Conservation (phyloP, 768 basidiomycete genomes). For the Psilocybe azurescens region DNA sequence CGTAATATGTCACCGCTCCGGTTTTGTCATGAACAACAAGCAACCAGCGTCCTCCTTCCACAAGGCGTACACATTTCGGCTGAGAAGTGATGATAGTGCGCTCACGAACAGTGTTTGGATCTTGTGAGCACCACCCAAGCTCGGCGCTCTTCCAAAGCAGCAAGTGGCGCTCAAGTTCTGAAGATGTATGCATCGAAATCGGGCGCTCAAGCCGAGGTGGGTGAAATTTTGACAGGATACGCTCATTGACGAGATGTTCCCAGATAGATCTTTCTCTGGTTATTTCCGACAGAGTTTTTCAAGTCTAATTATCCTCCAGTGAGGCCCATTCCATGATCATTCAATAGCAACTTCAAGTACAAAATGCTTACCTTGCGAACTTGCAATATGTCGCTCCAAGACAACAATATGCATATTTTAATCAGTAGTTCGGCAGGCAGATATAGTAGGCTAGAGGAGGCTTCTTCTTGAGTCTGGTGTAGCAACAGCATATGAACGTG, state of each 20-base stretch:
- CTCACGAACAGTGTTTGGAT: background rate
- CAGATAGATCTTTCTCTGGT: background rate
- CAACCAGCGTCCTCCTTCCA: constrained; percentile 17
- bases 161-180: constrained; percentile 10
- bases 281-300: background rate
- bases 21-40: background rate
- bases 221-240: background rate
- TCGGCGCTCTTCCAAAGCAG: constrained; percentile 1
- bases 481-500: too few relatives aligned
- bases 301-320: background rate
- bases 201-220: constrained; percentile 3
- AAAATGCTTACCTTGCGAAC: too few relatives aligned
- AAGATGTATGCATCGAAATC: background rate
- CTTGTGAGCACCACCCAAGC: constrained; percentile 1
- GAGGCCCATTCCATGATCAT: too few relatives aligned
- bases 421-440: too few relatives aligned
- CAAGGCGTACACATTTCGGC: constrained; percentile 2
- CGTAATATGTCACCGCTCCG: constrained; percentile 2
- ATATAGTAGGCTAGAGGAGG: too few relatives aligned
- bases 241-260: background rate
- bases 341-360: too few relatives aligned
- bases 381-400: too few relatives aligned
- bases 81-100: background rate
- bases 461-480: too few relatives aligned
- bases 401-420: too few relatives aligned